phyloP scores from a whole-genome alignment of 169 alveolate genomes.

The Plasmodium relictum region DNA sequence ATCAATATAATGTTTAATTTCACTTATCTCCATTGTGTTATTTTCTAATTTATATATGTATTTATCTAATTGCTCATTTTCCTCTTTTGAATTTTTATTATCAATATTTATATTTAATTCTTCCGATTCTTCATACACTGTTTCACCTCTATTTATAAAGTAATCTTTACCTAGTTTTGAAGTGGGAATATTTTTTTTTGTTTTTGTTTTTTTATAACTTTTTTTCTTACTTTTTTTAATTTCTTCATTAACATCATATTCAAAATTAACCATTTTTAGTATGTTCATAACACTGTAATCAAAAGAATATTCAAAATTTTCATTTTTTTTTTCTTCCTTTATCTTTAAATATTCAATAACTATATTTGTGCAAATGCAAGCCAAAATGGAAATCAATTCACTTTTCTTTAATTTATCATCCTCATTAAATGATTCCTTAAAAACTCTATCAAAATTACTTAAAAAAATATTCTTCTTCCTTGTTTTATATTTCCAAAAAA shows the following conservation, averaged over 20 bases:
- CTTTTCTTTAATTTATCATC: constrained; percentile 38
- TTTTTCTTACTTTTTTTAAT: constrained; percentile 39
- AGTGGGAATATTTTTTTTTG: background rate
- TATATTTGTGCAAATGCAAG: constrained; percentile 71
- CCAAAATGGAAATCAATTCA: constrained; percentile 55
- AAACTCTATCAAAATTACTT: constrained; percentile 26
- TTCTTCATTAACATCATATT: constrained; percentile 73
- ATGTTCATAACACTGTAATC: constrained; percentile 72
- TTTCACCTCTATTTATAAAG: background rate
- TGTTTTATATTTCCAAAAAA: background rate
- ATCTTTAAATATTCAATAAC: constrained; percentile 61
- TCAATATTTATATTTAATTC: constrained; percentile 50
- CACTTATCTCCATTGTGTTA: constrained; percentile 30
- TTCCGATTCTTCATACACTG: constrained; percentile 5
- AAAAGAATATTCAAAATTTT: constrained; percentile 52
- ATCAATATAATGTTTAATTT: constrained; percentile 48
- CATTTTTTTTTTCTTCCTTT: constrained; percentile 47
- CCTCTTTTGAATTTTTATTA: constrained; percentile 64
- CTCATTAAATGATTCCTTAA: constrained; percentile 66
- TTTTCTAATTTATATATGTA: constrained; percentile 41
- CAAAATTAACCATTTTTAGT: constrained; percentile 56
- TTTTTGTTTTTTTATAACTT: constrained; percentile 7
- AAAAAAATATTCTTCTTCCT: constrained; percentile 1
- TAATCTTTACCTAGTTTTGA: background rate
- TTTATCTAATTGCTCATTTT: constrained; percentile 49